Base-by-base conservation (phyloP, 2,329 filamentous ascomycete species). In the Purpureocillium takamizusanense region DNA sequence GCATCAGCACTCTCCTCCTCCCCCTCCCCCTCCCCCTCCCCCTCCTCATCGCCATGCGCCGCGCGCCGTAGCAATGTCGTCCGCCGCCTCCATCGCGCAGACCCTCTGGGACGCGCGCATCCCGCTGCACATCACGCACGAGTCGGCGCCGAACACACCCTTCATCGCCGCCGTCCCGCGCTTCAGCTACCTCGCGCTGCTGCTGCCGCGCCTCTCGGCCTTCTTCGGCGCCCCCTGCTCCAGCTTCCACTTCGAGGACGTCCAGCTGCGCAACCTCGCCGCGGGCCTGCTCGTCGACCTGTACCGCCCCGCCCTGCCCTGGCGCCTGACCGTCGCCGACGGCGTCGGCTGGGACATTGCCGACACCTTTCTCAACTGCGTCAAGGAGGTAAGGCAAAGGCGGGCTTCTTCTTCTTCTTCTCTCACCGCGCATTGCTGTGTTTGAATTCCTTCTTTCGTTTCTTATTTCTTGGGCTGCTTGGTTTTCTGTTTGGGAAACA, bases 381-480 rank as follows among this genome's bases (percentile, higher is more conserved):
- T 74, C 44, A 81, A 81, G 55, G 77, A 81, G 63, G 72, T 72
- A n/a, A n/a, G n/a, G n/a, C n/a, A n/a, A n/a, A n/a, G n/a, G n/a
- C n/a, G n/a, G n/a, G n/a, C n/a, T n/a, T n/a, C n/a, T n/a, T n/a
- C n/a, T n/a, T n/a, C n/a, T n/a, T n/a, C n/a, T n/a, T n/a, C n/a
- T n/a, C n/a, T n/a, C n/a, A n/a, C n/a, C n/a, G n/a, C n/a, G n/a
- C n/a, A n/a, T n/a, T n/a, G n/a, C n/a, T n/a, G 30, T 33, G 6
- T 14, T 43, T 38, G 18, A 15, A 18, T 28, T 30, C 23, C 31
- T 33, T 15, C 15, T 34, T 2, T 32, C 21, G 3, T 21, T 28
- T 25, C 21, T 10, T 25, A 10, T 25, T 10, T 25, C 6, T 25
- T 10, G 5, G 21, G 5, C 21, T 25, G 21, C 10, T 10, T 25